These are phyloP conservation scores for Solanum infundibuliforme DNA, from an alignment of 257 asterid species.

Conservation along the genomic window DNA sequence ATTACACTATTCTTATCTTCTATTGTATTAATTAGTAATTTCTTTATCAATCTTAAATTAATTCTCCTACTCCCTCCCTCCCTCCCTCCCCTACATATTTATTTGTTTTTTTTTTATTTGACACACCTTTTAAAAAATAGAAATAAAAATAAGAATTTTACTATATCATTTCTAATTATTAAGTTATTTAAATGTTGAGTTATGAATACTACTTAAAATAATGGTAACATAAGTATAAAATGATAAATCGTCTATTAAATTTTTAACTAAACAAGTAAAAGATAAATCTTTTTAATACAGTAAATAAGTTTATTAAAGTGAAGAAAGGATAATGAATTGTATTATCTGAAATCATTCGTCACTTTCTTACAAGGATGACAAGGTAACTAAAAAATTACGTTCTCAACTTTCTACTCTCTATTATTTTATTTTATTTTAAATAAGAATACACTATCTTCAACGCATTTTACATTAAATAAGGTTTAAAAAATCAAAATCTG, in stretches of 20 bases:
- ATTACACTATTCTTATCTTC: background rate
- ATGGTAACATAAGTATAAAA: background rate
- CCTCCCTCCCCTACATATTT: background rate
- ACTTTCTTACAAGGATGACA: background rate
- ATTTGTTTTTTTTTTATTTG: background rate
- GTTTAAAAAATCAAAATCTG: background rate
- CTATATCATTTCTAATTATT: background rate
- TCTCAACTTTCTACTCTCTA: background rate
- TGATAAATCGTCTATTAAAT: background rate
- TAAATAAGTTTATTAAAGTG: background rate
- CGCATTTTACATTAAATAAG: background rate
- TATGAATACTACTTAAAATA: background rate
- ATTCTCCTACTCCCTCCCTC: background rate
- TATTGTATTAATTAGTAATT: background rate
- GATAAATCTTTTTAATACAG: background rate
- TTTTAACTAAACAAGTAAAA: too few relatives aligned
- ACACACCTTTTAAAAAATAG: background rate
- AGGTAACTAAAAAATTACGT: background rate
- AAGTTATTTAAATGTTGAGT: background rate
- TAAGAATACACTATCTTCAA: background rate
- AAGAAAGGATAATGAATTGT: background rate
- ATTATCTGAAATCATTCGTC: background rate
- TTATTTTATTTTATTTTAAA: background rate
- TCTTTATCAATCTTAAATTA: background rate
- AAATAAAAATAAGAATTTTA: background rate